Evolutionary conservation across 768 basidiomycete species (phyloP), one percentile per base, ranked within the genome.

Genomic region (Naganishia randhawae): DNA sequence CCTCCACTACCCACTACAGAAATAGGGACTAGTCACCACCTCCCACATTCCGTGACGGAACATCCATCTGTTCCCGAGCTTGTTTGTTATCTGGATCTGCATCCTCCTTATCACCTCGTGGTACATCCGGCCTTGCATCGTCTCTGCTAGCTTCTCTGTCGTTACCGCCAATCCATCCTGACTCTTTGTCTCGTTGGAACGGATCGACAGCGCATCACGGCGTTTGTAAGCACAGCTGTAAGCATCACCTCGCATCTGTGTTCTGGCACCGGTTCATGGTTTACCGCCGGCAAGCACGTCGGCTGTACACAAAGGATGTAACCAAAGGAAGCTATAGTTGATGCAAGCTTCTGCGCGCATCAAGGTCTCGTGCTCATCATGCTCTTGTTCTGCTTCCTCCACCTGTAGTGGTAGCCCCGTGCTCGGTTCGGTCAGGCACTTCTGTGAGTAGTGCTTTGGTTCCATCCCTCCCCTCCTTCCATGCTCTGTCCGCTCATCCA

Each of bases 21-120:
- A 53, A 5, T 31, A 29, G 51, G 41, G 51, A 53, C 57, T 61
- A 61, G 57, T 61, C 57, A 61, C 57, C 39, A 13, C 3, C 3
- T 3, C 3, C 45, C n/a, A 61, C 57, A 22, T 39, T 57, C 11
- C 16, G 41, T 25, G 22, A 42, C 19, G 22, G 63, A 64, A 64
- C 45, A 50, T 50, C 63, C 29, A 50, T 51, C 63, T 48, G 63
- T 64, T 50, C 22, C 50, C 63, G 50, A 33, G 6, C 37, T 10
- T 3, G 29, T 27, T 41, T 19, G 5, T 61, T 61, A 61, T 61
- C 57, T 19, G 35, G 45, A 48, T 48, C 45, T 48, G 45, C 45
- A 48, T 61, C 39, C 37, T 41, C 39, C 31, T 48, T 61, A 61
- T 42, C 57, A 39, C 57, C 57, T 61, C 57, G 57, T 61, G 57